Percentiles rank a stretch among this genome's conserved stretches.
phyloP scores from a whole-genome alignment of 495 filamentous ascomycete genomes.

The Xylaria acuta region DNA sequence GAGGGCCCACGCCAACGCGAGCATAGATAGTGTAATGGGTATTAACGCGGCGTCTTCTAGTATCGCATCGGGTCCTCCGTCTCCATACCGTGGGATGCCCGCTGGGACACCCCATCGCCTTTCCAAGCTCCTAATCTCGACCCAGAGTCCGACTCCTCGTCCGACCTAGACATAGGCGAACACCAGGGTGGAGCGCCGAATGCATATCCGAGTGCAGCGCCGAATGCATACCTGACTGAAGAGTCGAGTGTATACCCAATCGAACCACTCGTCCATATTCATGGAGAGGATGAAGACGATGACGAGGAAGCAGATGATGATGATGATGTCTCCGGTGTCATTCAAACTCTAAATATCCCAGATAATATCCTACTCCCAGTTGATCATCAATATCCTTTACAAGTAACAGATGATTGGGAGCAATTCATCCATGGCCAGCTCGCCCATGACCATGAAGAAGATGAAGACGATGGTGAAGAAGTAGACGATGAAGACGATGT shows the following conservation, averaged over 20 bases:
- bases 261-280: background rate
- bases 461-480: too few species aligned
- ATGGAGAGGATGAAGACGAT: background rate
- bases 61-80: slow-evolving; percentile 26
- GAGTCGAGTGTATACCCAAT: background rate
- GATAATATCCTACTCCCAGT: too few species aligned
- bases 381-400: too few species aligned
- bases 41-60: slow-evolving; percentile 28
- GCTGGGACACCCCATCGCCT: background rate
- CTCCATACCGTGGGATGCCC: slow-evolving; percentile 33
- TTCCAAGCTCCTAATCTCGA: background rate
- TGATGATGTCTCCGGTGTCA: too few species aligned
- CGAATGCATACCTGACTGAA: background rate
- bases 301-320: too few species aligned
- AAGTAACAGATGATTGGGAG: too few species aligned
- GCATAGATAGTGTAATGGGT: background rate
- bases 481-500: background rate
- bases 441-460: too few species aligned
- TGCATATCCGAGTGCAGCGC: background rate
- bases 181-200: background rate
- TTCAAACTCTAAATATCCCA: too few species aligned
- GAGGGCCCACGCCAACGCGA: background rate
- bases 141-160: background rate
- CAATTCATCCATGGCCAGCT: too few species aligned
- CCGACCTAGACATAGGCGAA: background rate